A percentile compares a stretch with the other conserved stretches of the same genome.
Conservation (phyloP, 805 yeast species). For the Lachancea dasiensis region DNA sequence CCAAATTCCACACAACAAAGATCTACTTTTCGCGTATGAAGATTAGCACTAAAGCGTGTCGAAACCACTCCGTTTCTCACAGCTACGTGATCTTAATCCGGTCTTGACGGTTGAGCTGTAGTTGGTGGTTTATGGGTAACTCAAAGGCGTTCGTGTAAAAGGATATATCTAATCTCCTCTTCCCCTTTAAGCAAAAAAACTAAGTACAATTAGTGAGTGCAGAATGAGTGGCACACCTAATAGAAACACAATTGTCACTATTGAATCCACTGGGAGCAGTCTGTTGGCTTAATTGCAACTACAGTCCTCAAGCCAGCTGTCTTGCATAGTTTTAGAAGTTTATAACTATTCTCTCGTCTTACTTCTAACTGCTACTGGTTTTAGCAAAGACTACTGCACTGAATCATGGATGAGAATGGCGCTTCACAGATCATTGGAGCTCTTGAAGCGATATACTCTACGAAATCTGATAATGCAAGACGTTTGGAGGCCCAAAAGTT, state of each 20-base stretch:
- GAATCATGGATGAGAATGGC: constrained; percentile 56
- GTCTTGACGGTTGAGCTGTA: no score
- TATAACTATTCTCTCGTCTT: not conserved
- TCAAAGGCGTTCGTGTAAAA: no score
- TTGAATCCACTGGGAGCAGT: not conserved
- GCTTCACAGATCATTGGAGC: constrained; percentile 73
- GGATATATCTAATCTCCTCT: no score
- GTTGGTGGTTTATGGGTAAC: no score
- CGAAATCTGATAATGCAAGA: constrained; percentile 53
- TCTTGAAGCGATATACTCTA: constrained; percentile 64
- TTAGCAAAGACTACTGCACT: not conserved
- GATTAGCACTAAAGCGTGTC: not conserved
- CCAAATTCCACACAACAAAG: no score
- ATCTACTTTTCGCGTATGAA: not conserved
- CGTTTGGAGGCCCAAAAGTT: constrained; percentile 57
- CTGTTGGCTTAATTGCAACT: constrained; percentile 6
- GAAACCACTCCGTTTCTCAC: no score
- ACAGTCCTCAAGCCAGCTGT: constrained; percentile 1
- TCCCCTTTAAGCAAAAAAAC: constrained; percentile 2
- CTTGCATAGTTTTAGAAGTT: not conserved
- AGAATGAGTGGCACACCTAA: not conserved
- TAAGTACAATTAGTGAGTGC: not conserved
- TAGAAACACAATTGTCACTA: not conserved
- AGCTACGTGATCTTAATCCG: no score
- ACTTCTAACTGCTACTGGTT: not conserved